These are phyloP conservation scores for Trametes meyenii DNA, from an alignment of 768 basidiomycete genomes.

Conservation along the genomic window DNA sequence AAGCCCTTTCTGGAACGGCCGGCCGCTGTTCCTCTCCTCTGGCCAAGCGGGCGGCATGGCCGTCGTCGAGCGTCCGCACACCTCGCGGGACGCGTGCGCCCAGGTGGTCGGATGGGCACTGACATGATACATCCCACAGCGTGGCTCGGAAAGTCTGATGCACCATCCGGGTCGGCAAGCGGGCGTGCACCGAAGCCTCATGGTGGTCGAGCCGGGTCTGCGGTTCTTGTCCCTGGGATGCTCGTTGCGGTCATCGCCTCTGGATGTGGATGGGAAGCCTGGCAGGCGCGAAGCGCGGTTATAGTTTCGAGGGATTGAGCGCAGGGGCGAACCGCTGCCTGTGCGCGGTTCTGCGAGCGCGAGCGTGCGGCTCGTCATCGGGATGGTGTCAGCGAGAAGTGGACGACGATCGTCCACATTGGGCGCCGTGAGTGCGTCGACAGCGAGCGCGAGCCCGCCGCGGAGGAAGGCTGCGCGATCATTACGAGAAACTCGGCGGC, in stretches of 20 bases:
- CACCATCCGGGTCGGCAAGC: background rate
- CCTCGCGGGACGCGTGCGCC: conserved; percentile 9
- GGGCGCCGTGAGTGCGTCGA: conserved; percentile 6
- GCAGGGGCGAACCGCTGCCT: conserved; percentile 7
- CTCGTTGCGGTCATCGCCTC: background rate
- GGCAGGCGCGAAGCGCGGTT: background rate
- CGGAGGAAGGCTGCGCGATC: conserved; percentile 9
- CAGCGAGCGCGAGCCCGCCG: background rate
- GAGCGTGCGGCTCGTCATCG: conserved; percentile 9
- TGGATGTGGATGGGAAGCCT: background rate
- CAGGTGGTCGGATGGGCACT: background rate
- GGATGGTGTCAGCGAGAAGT: conserved; percentile 20
- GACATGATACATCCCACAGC: too few species aligned
- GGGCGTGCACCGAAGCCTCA: background rate
- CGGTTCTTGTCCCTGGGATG: background rate
- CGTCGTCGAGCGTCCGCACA: background rate
- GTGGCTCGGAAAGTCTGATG: background rate
- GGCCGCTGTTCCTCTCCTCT: conserved; percentile 3
- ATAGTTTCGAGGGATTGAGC: background rate
- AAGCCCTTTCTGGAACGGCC: conserved; percentile 6
- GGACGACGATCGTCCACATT: conserved; percentile 16
- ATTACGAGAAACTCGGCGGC: conserved; percentile 11
- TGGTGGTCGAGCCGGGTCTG: background rate
- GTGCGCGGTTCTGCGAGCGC: background rate
- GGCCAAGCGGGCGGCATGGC: background rate